Conservation (phyloP, 192 early-diverging fungal genomes). For the Backusella tuberculispora region DNA sequence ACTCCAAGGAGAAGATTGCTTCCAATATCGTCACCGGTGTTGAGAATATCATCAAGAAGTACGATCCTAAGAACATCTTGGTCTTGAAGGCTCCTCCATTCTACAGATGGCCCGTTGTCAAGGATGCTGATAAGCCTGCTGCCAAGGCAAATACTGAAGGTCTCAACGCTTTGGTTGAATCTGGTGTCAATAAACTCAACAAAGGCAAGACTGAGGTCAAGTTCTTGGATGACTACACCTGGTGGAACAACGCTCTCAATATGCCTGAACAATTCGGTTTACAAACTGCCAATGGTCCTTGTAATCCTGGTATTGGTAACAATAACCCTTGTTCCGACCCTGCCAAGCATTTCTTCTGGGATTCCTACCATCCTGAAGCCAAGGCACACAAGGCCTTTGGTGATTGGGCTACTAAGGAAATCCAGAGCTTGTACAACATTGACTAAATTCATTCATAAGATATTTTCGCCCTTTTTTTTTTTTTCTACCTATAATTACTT, state of each 20-base stretch:
- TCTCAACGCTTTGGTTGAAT: neutral
- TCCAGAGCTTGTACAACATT: neutral
- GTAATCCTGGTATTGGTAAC: slow-evolving; percentile 4
- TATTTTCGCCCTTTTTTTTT: too few relatives aligned
- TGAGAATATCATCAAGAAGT: neutral
- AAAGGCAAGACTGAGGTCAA: neutral
- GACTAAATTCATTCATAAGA: neutral
- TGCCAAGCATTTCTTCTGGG: slow-evolving; percentile 16
- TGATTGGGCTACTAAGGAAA: slow-evolving; percentile 13
- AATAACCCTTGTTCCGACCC: neutral
- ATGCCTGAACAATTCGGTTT: neutral
- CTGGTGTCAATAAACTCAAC: neutral
- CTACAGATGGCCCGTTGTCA: neutral
- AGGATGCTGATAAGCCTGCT: neutral
- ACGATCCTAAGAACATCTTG: neutral
- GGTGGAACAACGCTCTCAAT: neutral
- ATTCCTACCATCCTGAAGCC: slow-evolving; percentile 24
- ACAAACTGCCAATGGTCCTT: neutral
- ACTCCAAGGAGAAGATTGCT: neutral
- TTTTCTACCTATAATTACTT: too few relatives aligned
- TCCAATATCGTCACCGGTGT: neutral
- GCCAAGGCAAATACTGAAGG: neutral
- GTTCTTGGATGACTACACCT: neutral
- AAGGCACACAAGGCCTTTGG: slow-evolving; percentile 19
- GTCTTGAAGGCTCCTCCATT: neutral